Evolutionary conservation across 768 basidiomycete species (phyloP), one percentile per base, ranked within the genome.

Genomic region (Lactarius deliciosus): DNA sequence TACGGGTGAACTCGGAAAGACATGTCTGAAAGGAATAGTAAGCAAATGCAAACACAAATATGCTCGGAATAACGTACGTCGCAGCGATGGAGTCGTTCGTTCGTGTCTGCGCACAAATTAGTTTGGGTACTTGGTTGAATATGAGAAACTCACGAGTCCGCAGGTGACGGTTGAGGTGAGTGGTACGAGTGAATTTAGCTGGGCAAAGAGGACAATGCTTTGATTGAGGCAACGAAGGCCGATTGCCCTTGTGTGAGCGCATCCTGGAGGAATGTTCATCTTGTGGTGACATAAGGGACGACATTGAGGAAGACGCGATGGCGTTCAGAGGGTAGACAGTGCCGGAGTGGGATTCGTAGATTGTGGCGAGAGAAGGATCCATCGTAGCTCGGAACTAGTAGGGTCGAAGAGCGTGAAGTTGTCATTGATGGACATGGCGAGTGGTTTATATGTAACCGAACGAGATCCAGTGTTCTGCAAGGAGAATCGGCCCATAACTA

Each of bases 141-240:
- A 30, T 38, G 32, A 36, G 36, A 43, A 30, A 77, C 85, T 57
- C 72, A 87, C 86, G 86, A 68, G 86, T 86, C 47, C 85, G 85
- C 54, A 88, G 73, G 71, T 88, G 86, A 36, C 86, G 81, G 72
- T 87, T 86, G 66, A 88, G 80, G 74, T 88, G 86, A 0, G 86
- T 87, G 0, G 85, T 87, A 47, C 86, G 80, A 8, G 86, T 87
- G 73, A 88, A 88, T 72, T 86, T 87, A 2, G 86, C 86, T 1
- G 86, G 85, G 70, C 86, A 88, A 47, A 85, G 75, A 22, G 84
- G 79, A 68, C 86, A 88, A 68, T 81, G 79, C 71, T 88, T 87
- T 25, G 85, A 86, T 73, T 88, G 86, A 15, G 86, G 86, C 34
- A 87, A 77, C 30, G 82, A 80, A 54, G 86, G 86, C 74, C 82